A percentile compares a stretch with the other conserved stretches of the same genome.
Conservation (phyloP, 1,284 basidiomycete species). For the Cryptococcus hybrid region DNA sequence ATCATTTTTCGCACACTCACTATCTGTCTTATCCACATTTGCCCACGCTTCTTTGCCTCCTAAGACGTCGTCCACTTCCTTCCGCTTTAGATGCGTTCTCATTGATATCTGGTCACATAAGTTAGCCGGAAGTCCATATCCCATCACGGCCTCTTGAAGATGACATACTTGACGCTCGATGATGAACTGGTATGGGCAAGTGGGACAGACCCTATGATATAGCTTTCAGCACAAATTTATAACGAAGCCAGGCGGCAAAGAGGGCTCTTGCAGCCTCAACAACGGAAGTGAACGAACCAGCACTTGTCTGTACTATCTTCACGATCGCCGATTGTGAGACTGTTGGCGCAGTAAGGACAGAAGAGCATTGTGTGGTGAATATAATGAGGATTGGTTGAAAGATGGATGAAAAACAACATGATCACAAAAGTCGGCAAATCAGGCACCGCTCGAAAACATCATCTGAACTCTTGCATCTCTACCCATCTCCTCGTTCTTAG, state of each 20-base stretch:
- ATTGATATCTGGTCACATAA: constrained; percentile 69
- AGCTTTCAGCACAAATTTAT: no score
- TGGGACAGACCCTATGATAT: constrained; percentile 75
- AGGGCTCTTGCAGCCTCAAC: neutral
- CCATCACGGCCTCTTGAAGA: neutral
- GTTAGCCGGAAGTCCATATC: neutral
- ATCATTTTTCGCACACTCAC: constrained; percentile 52
- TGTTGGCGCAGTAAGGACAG: constrained; percentile 93
- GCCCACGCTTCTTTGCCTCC: constrained; percentile 94
- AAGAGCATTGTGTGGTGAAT: constrained; percentile 65
- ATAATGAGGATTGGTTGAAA: neutral
- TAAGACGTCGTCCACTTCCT: constrained; percentile 88
- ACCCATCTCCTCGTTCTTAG: neutral
- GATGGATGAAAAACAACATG: no score
- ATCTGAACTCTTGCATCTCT: neutral
- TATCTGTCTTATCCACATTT: constrained; percentile 84
- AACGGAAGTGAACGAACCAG: constrained; percentile 35
- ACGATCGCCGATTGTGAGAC: constrained; percentile 65
- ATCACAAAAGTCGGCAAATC: neutral
- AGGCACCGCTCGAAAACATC: neutral
- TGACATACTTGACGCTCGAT: constrained; percentile 68
- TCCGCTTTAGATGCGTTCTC: constrained; percentile 75
- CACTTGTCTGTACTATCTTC: constrained; percentile 44
- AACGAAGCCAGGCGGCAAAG: constrained; percentile 41
- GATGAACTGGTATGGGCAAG: constrained; percentile 93